Evolutionary conservation across 345 rosid genomes (phyloP), one percentile per base, ranked within the genome.

Genomic region (Bretschneidera sinensis): DNA sequence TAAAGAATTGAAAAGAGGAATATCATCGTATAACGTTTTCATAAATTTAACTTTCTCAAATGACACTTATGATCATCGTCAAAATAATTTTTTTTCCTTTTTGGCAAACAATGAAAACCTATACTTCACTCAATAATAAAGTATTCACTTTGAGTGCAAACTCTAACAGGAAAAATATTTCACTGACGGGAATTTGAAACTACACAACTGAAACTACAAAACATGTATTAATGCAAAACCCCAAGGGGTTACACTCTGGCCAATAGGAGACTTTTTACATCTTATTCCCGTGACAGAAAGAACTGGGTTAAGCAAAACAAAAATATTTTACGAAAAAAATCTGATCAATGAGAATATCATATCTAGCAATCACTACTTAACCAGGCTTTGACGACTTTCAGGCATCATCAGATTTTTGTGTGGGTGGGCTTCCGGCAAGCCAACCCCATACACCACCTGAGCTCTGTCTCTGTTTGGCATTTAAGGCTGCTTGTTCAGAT

Each of bases 371-470:
- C 9, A 55, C 50, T 63, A 17, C 25, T 51, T 33, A 50, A 34
- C 5, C 9, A 53, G 63, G 22, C 51, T 20, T 39, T 24, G 17
- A 43, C 43, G 1, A 75, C 55, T 39, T 70, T 76, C 62, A 81
- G 51, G 62, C 79, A 9, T 77, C 74, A 0, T 74, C 66, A 1
- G 20, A 71, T 1, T 62, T 62, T 53, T 65, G 54, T 64, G 53
- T 15, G 6, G 73, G 78, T 39, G 97, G 88, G 59, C 80, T 51
- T 66, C 99, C 97, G 0, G 96, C 95, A 20, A 95, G 86, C 99
- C 99, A 95, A 47, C 95, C 89, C 99, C 99, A 95, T 60, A 95
- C 87, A 3, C 99, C 91, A 43, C 96, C 85, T 0, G 99, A 91
- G 61, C 89, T 69, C 69, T 91, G 96, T 75, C 79, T 75, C 64